Conservation (phyloP, 2,329 filamentous ascomycete genomes). For the Periconia sp. region DNA sequence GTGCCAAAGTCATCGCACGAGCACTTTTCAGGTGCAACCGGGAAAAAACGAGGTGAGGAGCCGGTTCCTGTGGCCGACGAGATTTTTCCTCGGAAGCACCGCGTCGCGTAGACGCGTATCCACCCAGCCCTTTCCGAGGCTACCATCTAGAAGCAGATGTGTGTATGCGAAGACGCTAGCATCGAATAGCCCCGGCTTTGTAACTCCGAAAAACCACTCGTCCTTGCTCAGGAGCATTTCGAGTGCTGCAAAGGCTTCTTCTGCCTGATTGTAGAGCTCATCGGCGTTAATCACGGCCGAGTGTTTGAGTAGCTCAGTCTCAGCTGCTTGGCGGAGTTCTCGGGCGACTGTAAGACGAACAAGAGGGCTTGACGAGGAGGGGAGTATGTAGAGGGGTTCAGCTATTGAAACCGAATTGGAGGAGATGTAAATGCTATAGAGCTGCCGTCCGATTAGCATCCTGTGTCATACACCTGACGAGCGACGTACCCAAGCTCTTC, state of each 20-base stretch:
- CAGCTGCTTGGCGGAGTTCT: conserved; percentile 75
- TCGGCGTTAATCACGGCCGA: conserved; percentile 63
- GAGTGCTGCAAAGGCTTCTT: conserved; percentile 67
- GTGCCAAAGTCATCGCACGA: conserved; percentile 1
- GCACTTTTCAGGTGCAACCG: background rate
- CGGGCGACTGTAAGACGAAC: conserved; percentile 69
- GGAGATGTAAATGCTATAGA: conserved; percentile 82
- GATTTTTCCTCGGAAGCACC: conserved; percentile 63
- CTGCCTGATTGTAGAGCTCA: conserved; percentile 65
- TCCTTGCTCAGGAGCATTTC: conserved; percentile 63
- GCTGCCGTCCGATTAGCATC: conserved; percentile 46
- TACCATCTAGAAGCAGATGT: conserved; percentile 73
- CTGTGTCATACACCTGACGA: conserved; percentile 2
- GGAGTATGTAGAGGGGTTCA: conserved; percentile 70
- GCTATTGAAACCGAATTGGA: conserved; percentile 72
- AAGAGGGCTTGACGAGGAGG: conserved; percentile 64
- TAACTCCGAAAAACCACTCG: conserved; percentile 65
- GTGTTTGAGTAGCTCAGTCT: conserved; percentile 73
- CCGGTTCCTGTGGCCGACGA: conserved; percentile 70
- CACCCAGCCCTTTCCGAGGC: conserved; percentile 63
- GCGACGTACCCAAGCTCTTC: conserved; percentile 78
- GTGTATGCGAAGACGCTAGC: conserved; percentile 91
- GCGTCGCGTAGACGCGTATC: conserved; percentile 65
- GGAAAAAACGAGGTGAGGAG: conserved; percentile 60
- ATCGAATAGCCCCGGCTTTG: conserved; percentile 77